Percentiles rank a stretch among this genome's conserved stretches.
These are phyloP conservation scores for Solanum chmielewskii DNA, from an alignment of 257 asterid species.

Conservation along the genomic window DNA sequence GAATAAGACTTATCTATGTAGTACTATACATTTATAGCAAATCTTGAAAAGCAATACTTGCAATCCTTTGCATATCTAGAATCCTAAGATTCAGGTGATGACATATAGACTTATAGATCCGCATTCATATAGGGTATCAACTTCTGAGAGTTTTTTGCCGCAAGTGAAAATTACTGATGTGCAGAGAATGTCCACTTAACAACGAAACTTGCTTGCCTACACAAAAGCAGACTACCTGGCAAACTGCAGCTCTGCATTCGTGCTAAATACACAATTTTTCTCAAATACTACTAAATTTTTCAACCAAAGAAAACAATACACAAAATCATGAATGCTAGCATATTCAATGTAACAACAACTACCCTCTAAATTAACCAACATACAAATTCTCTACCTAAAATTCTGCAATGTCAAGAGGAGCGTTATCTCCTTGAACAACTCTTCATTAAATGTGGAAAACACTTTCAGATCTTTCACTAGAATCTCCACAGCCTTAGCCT, in stretches of 20 bases:
- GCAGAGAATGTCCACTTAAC: background rate
- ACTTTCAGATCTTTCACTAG: conserved; percentile 42
- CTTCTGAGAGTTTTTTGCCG: background rate
- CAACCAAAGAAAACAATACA: background rate
- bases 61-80: background rate
- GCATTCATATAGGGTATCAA: background rate
- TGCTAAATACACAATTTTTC: background rate
- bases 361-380: background rate
- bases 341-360: background rate
- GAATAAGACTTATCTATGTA: background rate
- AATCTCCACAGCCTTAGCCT: conserved; percentile 46
- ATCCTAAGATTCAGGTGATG: background rate
- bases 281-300: background rate
- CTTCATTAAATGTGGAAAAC: conserved; percentile 29
- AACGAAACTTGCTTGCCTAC: background rate
- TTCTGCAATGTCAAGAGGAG: conserved; percentile 36
- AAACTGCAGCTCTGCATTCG: background rate
- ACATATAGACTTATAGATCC: background rate
- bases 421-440: conserved; percentile 35
- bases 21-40: background rate
- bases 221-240: background rate
- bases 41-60: background rate
- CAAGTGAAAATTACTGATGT: background rate
- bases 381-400: conserved; percentile 22
- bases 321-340: background rate